Percentiles rank a stretch among this genome's conserved stretches.
Evolutionary conservation across 495 filamentous ascomycete genomes (phyloP).

Genomic region (Pyronema domesticum): DNA sequence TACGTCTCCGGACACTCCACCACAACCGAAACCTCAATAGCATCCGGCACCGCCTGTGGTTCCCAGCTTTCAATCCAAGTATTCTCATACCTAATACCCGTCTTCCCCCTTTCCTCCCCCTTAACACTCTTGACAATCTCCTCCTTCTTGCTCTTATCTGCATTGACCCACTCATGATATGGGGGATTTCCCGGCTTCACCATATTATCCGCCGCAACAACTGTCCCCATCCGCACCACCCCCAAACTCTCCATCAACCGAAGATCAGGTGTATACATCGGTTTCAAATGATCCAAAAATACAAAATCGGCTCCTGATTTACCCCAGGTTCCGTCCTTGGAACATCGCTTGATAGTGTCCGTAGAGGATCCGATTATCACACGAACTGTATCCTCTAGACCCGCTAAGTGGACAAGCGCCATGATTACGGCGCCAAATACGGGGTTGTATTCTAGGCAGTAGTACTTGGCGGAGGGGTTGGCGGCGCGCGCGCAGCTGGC

Average conservation of each 20-base stretch:
- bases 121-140: constrained; percentile 20
- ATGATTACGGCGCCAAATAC: constrained; percentile 47
- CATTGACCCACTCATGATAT: constrained; percentile 49
- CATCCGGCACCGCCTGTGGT: constrained; percentile 34
- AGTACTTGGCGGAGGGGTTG: constrained; percentile 28
- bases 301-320: constrained; percentile 41
- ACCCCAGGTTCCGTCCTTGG: constrained; percentile 31
- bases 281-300: constrained; percentile 63
- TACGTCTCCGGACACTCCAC: too few relatives aligned
- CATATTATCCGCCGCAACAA: constrained; percentile 58
- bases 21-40: too few relatives aligned
- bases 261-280: constrained; percentile 48
- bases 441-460: constrained; percentile 49
- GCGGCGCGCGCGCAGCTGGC: constrained; percentile 40
- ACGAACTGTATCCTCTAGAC: constrained; percentile 44
- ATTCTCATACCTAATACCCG: constrained; percentile 52
- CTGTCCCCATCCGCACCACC: constrained; percentile 40
- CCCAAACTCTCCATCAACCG: constrained; percentile 54
- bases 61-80: constrained; percentile 46
- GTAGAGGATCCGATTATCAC: constrained; percentile 50
- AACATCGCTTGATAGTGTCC: constrained; percentile 37
- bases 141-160: constrained; percentile 35
- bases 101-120: constrained; percentile 38
- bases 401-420: constrained; percentile 47
- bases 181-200: constrained; percentile 57